Base-by-base conservation (phyloP, 495 filamentous ascomycete species). In the Xylaria telfairii region DNA sequence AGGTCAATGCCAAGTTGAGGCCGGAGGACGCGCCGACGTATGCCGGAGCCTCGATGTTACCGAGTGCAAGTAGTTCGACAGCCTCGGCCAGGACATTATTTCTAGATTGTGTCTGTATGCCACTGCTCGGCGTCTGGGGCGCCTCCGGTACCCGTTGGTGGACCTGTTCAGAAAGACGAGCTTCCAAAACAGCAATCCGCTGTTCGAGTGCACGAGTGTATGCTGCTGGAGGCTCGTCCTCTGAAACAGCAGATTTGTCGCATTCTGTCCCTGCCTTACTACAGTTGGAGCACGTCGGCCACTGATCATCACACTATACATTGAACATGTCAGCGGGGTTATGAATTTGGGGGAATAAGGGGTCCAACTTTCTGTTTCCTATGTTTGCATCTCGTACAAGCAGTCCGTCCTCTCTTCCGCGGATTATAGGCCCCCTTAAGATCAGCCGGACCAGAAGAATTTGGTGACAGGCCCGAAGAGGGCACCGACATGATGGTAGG, bases 21-120 rank as follows among this genome's bases (percentile, higher is more conserved):
- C 85, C 85, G 7, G 84, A 87, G 68, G 85, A 86, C 28, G 85
- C 83, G 49, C 85, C 84, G n/a, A 87, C 82, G 71, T 87, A 87
- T 41, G 83, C 83, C 19, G 83, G 83, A 8, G 84, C 82, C 68
- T 86, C 85, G 8, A 71, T 61, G 21, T 67, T 71, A 19, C 81
- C 85, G 32, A 87, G 76, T 12, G 85, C 83, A 44, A 87, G 78
- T 34, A 87, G 83, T 8, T 85, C 85, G 10, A 86, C 85, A 34
- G 86, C 80, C 65, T 87, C 85, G 1, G 83, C 83, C n/a, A 87
- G 78, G 15, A 82, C 81, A 65, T 83, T 83, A 44, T 80, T 81
- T n/a, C 59, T 70, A 3, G 62, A 53, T 15, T 72, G 66, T 17
- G 71, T 63, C 80, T 66, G 1, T 77, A 78, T 4, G 76, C 75